These are phyloP conservation scores for Porcisia deanei DNA, from an alignment of 208 protist genomes.

Conservation along the genomic window DNA sequence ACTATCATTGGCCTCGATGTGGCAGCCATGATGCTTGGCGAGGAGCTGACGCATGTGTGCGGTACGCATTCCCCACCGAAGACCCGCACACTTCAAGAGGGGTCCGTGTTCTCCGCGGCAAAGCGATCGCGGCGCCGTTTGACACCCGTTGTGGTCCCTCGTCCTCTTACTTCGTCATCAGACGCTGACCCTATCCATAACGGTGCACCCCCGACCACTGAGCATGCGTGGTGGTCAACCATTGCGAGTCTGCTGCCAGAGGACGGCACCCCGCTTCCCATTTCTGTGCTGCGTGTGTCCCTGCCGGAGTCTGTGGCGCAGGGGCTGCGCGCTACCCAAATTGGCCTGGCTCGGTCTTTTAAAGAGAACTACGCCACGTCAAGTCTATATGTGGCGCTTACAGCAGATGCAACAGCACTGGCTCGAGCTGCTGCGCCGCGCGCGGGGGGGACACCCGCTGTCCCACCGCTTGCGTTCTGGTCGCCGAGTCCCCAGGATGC, in stretches of 20 bases:
- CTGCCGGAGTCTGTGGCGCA: constrained; percentile 31
- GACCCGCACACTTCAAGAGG: not conserved
- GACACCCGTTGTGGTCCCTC: not conserved
- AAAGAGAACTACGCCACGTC: constrained; percentile 30
- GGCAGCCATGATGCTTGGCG: constrained; percentile 20
- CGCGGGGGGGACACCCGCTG: no score
- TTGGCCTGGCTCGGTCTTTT: constrained; percentile 44
- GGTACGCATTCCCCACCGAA: not conserved
- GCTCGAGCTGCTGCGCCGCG: not conserved
- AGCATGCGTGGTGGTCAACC: constrained; percentile 6
- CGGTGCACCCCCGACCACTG: not conserved
- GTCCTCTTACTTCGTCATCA: not conserved
- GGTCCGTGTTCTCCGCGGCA: not conserved
- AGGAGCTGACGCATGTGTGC: constrained; percentile 21
- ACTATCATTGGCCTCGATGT: constrained; percentile 15
- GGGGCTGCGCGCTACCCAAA: constrained; percentile 17
- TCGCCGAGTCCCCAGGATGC: not conserved
- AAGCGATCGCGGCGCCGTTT: not conserved
- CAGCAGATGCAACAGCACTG: constrained; percentile 10
- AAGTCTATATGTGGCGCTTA: constrained; percentile 8
- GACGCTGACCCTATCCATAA: not conserved
- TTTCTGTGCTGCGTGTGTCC: constrained; percentile 25
- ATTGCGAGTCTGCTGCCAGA: constrained; percentile 20
- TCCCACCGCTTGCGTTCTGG: not conserved
- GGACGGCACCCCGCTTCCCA: constrained; percentile 25